These are phyloP conservation scores for Penicillium polonicum DNA, from an alignment of 2,329 filamentous ascomycete genomes.

Conservation along the genomic window DNA sequence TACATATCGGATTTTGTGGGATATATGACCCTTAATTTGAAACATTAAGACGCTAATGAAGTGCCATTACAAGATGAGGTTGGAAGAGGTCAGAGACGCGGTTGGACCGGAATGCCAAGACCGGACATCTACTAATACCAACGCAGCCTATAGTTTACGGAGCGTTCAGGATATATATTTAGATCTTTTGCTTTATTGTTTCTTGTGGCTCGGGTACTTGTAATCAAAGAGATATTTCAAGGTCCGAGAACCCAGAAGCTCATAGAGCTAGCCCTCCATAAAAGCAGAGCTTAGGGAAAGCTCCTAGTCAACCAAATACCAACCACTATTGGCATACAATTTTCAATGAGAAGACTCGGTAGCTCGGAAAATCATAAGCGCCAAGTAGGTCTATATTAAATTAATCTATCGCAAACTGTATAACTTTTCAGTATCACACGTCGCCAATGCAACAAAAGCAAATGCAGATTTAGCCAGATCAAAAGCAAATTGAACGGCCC, in stretches of 20 bases:
- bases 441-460: slow-evolving; percentile 8
- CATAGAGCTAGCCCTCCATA: neutral
- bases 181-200: neutral
- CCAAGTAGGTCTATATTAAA: neutral
- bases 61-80: neutral
- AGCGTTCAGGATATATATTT: neutral
- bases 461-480: slow-evolving; percentile 1
- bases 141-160: neutral
- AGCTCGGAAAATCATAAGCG: neutral
- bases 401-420: neutral
- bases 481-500: neutral
- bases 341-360: neutral
- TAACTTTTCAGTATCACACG: slow-evolving; percentile 12
- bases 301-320: neutral
- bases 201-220: neutral
- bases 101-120: slow-evolving; percentile 10
- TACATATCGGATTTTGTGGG: slow-evolving; percentile 14
- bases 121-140: neutral
- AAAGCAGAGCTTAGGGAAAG: neutral
- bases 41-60: neutral
- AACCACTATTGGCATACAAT: neutral
- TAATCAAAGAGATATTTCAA: neutral
- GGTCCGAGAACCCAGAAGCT: neutral
- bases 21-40: neutral
- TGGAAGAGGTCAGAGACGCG: neutral